A percentile compares a stretch with the other conserved stretches of the same genome.
phyloP scores from a whole-genome alignment of 2,329 filamentous ascomycete genomes.

The Trichoderma atroviride region DNA sequence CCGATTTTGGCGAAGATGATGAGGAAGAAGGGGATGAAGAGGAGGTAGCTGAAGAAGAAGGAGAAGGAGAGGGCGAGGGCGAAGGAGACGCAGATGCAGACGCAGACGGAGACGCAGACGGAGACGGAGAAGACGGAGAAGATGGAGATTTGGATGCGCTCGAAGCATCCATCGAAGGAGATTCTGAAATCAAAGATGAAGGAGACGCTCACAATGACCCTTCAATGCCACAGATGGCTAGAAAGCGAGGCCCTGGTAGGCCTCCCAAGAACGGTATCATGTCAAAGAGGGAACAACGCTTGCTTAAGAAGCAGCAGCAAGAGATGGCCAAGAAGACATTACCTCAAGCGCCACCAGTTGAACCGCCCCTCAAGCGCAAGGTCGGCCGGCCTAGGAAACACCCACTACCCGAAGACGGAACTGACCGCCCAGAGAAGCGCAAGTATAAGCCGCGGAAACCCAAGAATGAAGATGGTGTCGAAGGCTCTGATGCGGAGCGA shows the following conservation, averaged over 20 bases:
- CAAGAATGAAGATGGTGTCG: constrained; percentile 55
- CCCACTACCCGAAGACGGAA: constrained; percentile 58
- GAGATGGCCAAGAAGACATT: constrained; percentile 55
- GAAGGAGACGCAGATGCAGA: constrained; percentile 35
- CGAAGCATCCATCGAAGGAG: constrained; percentile 31
- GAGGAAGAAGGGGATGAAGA: constrained; percentile 35
- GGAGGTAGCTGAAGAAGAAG: constrained; percentile 35
- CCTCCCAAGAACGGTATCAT: constrained; percentile 83
- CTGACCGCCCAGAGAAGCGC: constrained; percentile 62
- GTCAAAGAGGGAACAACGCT: constrained; percentile 73
- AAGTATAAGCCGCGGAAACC: constrained; percentile 67
- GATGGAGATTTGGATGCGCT: constrained; percentile 34
- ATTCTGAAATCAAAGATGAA: constrained; percentile 37
- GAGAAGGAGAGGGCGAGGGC: constrained; percentile 34
- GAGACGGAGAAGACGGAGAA: constrained; percentile 35
- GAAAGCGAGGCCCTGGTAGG: constrained; percentile 75
- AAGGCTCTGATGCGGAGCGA: constrained; percentile 59
- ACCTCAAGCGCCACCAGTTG: constrained; percentile 50
- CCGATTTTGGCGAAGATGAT: constrained; percentile 42
- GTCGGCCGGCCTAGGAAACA: constrained; percentile 68
- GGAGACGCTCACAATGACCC: constrained; percentile 40
- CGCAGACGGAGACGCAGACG: constrained; percentile 35
- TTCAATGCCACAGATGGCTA: constrained; percentile 53
- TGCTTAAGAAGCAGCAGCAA: constrained; percentile 60
- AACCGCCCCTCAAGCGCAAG: constrained; percentile 62